Evolutionary conservation across 768 basidiomycete species (phyloP), one percentile per base, ranked within the genome.

Genomic region (Brasilioporus rufonigricans): DNA sequence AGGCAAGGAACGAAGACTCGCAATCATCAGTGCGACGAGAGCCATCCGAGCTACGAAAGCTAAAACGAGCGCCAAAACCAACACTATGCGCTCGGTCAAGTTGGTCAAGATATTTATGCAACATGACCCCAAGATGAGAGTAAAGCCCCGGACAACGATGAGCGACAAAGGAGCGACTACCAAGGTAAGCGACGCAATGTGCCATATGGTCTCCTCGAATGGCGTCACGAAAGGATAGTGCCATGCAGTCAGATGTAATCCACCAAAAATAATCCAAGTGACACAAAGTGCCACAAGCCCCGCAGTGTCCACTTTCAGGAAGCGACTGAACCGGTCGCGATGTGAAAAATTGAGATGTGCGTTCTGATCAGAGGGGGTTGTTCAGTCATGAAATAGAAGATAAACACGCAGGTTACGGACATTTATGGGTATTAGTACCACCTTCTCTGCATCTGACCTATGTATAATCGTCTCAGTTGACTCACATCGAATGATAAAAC

Each of bases 1-100:
- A 23, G 52, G 52, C 14, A 48, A 12, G 1, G 21, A 9, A 19
- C 52, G 40, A 26, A 57, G 21, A 26, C 52, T 57, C 6, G 29
- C 32, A 19, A 55, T 33, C 46, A 44, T 55, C 45, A 57, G 33
- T 21, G 5, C 52, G 10, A 48, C 24, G 6, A 56, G 52, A 18
- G 43, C 5, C 18, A 23, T 2, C 26, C 55, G 52, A 35, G 43
- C 39, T 6, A 40, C 14, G 5, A 47, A 16, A 21, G 26, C 36
- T 7, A 16, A 14, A 6, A 3, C 19, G 8, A 26, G 29, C 11
- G 44, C 29, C n/a, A 45, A 19, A 19, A 45, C 8, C n/a, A 31
- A 7, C 12, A 45, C n/a, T 12, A 32, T 19, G 24, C 41, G 41
- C 41, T 43, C 41, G 23, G 14, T 26, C 12, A 43, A 43, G 41